These are phyloP conservation scores for Cordyceps farinosa DNA, from an alignment of 2,329 filamentous ascomycete species.

Conservation along the genomic window DNA sequence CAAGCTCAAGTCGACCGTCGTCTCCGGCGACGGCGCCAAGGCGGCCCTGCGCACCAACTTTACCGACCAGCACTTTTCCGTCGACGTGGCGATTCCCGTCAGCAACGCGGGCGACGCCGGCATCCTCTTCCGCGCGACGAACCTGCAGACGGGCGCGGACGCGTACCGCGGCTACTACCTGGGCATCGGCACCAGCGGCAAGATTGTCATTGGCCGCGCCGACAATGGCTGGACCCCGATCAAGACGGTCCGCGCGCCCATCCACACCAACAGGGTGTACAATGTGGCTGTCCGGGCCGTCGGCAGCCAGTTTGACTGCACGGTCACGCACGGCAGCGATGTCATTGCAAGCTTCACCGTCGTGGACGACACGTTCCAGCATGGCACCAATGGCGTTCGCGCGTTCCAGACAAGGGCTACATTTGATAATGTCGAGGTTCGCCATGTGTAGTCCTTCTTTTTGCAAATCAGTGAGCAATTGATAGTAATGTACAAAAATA, in stretches of 20 bases:
- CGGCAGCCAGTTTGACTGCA: slow-evolving; percentile 5
- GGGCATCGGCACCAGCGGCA: slow-evolving; percentile 27
- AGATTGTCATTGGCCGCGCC: slow-evolving; percentile 25
- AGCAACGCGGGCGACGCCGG: slow-evolving; percentile 28
- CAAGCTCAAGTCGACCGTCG: slow-evolving; percentile 23
- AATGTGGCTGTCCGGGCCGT: slow-evolving; percentile 11
- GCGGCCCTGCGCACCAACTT: slow-evolving; percentile 38
- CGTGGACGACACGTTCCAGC: slow-evolving; percentile 8
- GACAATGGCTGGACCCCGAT: slow-evolving; percentile 8
- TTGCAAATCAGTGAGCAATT: background rate
- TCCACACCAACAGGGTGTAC: slow-evolving; percentile 9
- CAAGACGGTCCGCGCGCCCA: slow-evolving; percentile 1
- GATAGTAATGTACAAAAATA: too few relatives aligned
- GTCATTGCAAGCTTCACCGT: slow-evolving; percentile 11
- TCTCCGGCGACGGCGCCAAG: slow-evolving; percentile 21
- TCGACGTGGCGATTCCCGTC: slow-evolving; percentile 24
- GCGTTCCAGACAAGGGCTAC: slow-evolving; percentile 12
- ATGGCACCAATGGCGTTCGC: slow-evolving; percentile 17
- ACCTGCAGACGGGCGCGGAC: slow-evolving; percentile 18
- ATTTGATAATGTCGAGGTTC: slow-evolving; percentile 17
- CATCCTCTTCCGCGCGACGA: slow-evolving; percentile 34
- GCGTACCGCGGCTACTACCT: slow-evolving; percentile 29
- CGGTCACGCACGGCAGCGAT: slow-evolving; percentile 5
- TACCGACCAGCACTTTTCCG: slow-evolving; percentile 31
- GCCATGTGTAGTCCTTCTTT: background rate